Percentiles rank a stretch among this genome's conserved stretches.
These are phyloP conservation scores for Paramecium sonneborni DNA, from an alignment of 73 alveolate species.

Conservation along the genomic window DNA sequence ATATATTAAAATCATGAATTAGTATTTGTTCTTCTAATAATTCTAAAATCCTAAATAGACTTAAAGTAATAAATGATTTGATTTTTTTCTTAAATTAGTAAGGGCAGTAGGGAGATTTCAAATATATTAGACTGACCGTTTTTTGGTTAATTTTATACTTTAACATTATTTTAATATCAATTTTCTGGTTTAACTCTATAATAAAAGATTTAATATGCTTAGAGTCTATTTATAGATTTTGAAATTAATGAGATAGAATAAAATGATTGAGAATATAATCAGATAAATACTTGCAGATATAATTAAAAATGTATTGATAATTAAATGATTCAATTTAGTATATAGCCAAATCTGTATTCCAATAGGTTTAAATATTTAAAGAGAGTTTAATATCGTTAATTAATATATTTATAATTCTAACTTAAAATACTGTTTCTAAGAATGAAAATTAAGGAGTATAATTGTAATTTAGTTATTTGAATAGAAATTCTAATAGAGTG, in stretches of 20 bases:
- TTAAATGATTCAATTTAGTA: neutral
- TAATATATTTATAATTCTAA: conserved; percentile 83
- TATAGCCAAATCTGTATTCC: neutral
- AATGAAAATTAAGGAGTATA: conserved; percentile 82
- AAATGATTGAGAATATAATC: neutral
- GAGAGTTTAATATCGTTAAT: conserved; percentile 76
- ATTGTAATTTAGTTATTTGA: no score
- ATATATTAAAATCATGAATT: conserved; percentile 87
- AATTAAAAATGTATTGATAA: neutral
- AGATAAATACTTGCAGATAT: neutral
- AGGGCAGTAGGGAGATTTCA: conserved; percentile 73
- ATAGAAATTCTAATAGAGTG: no score
- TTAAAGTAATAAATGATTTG: conserved; percentile 83
- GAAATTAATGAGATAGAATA: neutral
- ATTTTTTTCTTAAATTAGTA: conserved; percentile 65
- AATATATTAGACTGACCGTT: conserved; percentile 74
- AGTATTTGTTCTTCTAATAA: conserved; percentile 73
- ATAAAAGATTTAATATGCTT: neutral
- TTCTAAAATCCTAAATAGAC: conserved; percentile 89
- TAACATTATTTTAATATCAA: neutral
- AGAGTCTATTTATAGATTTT: neutral
- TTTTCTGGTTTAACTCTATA: neutral
- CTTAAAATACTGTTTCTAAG: conserved; percentile 88
- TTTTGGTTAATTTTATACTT: neutral
- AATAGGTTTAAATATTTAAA: conserved; percentile 62